Conservation (phyloP, 78 protist species). For the Salpingoeca rosetta region DNA sequence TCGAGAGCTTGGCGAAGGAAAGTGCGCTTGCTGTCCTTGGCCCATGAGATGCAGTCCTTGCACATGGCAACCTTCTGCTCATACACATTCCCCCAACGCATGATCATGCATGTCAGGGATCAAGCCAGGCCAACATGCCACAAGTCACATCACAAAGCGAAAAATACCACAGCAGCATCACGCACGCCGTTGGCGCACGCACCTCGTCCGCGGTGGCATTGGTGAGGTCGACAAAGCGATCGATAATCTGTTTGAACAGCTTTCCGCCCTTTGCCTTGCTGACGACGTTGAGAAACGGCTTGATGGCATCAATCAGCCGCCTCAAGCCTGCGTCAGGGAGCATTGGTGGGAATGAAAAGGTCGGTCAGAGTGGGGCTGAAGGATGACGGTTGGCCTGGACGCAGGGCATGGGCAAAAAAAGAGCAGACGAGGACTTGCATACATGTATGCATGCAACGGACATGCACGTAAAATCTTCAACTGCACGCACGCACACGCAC, state of each 20-base stretch:
- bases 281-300: slow-evolving; percentile 4
- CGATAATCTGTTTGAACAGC: not conserved
- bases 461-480: not conserved
- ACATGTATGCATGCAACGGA: too few species aligned
- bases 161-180: too few species aligned
- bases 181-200: too few species aligned
- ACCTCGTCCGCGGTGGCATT: not conserved
- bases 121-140: too few species aligned
- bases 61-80: not conserved
- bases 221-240: not conserved
- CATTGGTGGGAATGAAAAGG: not conserved
- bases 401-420: not conserved
- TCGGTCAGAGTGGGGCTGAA: not conserved
- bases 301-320: not conserved
- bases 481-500: not conserved
- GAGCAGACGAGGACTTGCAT: too few species aligned
- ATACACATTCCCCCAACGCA: too few species aligned
- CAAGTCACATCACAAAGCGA: too few species aligned
- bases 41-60: slow-evolving; percentile 70
- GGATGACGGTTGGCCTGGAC: not conserved
- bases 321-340: not conserved
- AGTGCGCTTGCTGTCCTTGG: slow-evolving; percentile 75
- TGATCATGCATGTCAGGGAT: too few species aligned
- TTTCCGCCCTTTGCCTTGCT: slow-evolving; percentile 18
- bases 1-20: slow-evolving; percentile 92